These are phyloP conservation scores for Platanthera guangdongensis DNA, from an alignment of 106 monocot species.

Conservation along the genomic window DNA sequence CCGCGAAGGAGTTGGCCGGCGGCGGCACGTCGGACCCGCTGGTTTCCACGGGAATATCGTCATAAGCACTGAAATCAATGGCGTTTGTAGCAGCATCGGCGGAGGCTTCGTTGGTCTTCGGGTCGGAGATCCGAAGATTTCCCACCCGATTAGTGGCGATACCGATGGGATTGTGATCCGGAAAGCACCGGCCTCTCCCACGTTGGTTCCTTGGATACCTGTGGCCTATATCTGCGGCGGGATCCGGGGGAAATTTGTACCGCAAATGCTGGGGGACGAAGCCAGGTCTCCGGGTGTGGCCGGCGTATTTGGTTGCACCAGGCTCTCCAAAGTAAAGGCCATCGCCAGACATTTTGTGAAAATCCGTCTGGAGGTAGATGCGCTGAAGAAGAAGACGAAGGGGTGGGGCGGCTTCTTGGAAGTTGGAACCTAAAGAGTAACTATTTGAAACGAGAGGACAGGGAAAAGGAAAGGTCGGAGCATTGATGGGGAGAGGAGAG, in stretches of 20 bases:
- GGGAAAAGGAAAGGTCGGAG: neutral
- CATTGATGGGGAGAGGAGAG: neutral
- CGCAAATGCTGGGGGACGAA: neutral
- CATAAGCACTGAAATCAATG: slow-evolving; percentile 90
- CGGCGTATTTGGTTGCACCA: neutral
- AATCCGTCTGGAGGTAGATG: neutral
- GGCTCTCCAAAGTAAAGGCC: neutral
- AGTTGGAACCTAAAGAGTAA: neutral
- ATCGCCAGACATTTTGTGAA: neutral
- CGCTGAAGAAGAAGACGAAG: too few relatives aligned
- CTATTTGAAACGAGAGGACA: neutral
- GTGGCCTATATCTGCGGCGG: neutral
- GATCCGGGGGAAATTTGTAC: neutral
- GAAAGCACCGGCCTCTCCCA: neutral
- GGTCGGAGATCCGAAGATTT: slow-evolving; percentile 1
- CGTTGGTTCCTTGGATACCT: neutral
- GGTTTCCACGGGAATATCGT: slow-evolving; percentile 91
- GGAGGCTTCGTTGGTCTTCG: neutral
- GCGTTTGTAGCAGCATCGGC: slow-evolving; percentile 10
- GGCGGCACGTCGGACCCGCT: slow-evolving; percentile 77
- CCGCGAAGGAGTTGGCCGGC: slow-evolving; percentile 72
- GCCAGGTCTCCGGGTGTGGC: neutral
- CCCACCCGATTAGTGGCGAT: neutral
- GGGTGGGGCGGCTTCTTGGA: neutral
- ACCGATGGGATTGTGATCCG: neutral